Conservation (phyloP, 495 filamentous ascomycete species). For the Letharia lupina region DNA sequence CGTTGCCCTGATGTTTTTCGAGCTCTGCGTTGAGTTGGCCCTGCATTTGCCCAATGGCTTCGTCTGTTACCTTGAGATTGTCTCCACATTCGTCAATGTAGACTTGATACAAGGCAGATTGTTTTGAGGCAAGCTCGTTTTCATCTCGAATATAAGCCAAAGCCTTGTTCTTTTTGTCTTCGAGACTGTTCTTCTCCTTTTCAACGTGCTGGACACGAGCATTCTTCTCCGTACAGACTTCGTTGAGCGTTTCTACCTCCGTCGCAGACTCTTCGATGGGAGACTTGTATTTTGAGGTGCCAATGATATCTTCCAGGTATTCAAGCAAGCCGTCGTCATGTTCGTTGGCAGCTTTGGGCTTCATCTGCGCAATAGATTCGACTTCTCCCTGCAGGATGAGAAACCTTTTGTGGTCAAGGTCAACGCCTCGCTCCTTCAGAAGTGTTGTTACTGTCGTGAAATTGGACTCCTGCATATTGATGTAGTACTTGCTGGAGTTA, state of each 20-base stretch:
- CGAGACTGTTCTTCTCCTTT: constrained; percentile 85
- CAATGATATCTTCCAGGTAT: constrained; percentile 97
- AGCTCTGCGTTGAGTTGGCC: constrained; percentile 78
- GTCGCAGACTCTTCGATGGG: constrained; percentile 89
- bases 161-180: constrained; percentile 94
- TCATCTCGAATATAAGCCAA: constrained; percentile 81
- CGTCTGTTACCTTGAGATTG: constrained; percentile 81
- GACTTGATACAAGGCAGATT: constrained; percentile 83
- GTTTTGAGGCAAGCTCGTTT: constrained; percentile 84
- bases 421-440: constrained; percentile 81
- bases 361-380: constrained; percentile 98
- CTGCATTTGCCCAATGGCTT: constrained; percentile 85
- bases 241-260: constrained; percentile 85
- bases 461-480: constrained; percentile 78
- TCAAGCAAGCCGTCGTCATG: constrained; percentile 94
- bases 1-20: constrained; percentile 84
- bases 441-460: constrained; percentile 85
- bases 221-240: constrained; percentile 89
- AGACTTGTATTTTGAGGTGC: constrained; percentile 93
- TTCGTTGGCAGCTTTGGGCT: constrained; percentile 86
- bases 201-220: constrained; percentile 93
- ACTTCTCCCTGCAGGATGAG: constrained; percentile 96
- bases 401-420: constrained; percentile 97
- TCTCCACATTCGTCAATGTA: constrained; percentile 80
- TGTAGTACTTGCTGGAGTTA: constrained; percentile 95